Evolutionary conservation across 805 yeast genomes (phyloP).

Genomic region (Sugiyamaella lignohabitans): DNA sequence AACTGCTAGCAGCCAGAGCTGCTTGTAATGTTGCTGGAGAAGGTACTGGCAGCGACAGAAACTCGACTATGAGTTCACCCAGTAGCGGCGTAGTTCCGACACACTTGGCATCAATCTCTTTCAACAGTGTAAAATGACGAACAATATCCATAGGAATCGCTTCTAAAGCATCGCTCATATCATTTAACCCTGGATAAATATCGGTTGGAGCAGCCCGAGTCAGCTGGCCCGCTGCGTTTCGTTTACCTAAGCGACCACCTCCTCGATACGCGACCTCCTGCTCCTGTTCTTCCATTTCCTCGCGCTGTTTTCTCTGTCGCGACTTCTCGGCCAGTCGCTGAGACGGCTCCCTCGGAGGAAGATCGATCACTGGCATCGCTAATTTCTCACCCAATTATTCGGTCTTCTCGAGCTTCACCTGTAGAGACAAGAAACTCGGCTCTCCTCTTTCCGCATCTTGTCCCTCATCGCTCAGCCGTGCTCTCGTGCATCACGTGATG

Average conservation of each 20-base stretch:
- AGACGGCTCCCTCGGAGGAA: slow-evolving; percentile 14
- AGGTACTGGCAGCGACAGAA: slow-evolving; percentile 35
- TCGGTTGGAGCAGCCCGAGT: slow-evolving; percentile 8
- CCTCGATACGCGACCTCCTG: too few relatives aligned
- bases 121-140: slow-evolving; percentile 76
- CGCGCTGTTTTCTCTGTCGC: slow-evolving; percentile 3
- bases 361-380: slow-evolving; percentile 4
- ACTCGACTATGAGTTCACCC: slow-evolving; percentile 44
- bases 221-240: background rate
- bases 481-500: too few relatives aligned
- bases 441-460: too few relatives aligned
- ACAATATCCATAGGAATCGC: slow-evolving; percentile 81
- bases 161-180: slow-evolving; percentile 82
- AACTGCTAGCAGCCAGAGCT: slow-evolving; percentile 3
- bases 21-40: slow-evolving; percentile 7
- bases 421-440: too few relatives aligned
- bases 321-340: slow-evolving; percentile 9
- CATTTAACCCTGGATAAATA: slow-evolving; percentile 80
- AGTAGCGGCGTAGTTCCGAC: slow-evolving; percentile 65
- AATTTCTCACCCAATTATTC: too few relatives aligned
- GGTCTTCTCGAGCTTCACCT: too few relatives aligned
- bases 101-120: slow-evolving; percentile 94
- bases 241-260: too few relatives aligned
- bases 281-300: slow-evolving; percentile 1
- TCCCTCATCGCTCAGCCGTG: too few relatives aligned